Percentiles rank a stretch among this genome's conserved stretches.
Evolutionary conservation across 345 rosid species (phyloP).

Genomic region (Salix caprea): DNA sequence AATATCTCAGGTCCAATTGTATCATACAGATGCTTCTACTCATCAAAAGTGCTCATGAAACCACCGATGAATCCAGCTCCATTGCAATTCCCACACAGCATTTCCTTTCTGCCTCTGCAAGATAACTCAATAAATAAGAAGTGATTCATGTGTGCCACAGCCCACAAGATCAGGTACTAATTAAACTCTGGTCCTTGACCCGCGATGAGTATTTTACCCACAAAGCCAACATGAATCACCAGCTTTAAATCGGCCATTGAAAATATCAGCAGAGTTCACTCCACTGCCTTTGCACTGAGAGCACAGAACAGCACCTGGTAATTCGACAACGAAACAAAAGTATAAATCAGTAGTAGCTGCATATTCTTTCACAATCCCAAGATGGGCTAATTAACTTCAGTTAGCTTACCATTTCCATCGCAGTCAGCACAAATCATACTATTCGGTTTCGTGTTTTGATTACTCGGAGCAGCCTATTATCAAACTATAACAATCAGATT

Average conservation of each 20-base stretch:
- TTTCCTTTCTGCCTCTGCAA: constrained; percentile 49
- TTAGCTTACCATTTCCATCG: constrained; percentile 42
- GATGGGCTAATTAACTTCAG: background rate
- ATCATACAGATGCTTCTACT: constrained; percentile 24
- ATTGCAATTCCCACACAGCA: constrained; percentile 58
- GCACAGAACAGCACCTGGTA: constrained; percentile 48
- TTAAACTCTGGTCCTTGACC: too few relatives aligned
- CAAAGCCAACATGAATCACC: constrained; percentile 63
- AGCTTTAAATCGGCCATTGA: constrained; percentile 49
- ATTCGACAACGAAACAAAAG: background rate
- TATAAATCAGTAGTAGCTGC: background rate
- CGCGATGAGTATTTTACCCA: constrained; percentile 30
- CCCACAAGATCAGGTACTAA: background rate
- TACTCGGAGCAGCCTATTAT: constrained; percentile 32
- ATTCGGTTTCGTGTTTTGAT: constrained; percentile 33
- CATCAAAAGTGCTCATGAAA: constrained; percentile 54
- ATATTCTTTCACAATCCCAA: background rate
- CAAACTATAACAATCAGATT: background rate
- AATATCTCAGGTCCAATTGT: background rate
- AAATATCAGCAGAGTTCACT: constrained; percentile 48
- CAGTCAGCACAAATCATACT: constrained; percentile 45
- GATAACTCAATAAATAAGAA: background rate
- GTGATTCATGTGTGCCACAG: background rate
- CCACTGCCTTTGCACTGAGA: constrained; percentile 63
- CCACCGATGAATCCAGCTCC: constrained; percentile 70